Conservation (phyloP, 208 protist genomes). For the Acanthamoeba sp. region DNA sequence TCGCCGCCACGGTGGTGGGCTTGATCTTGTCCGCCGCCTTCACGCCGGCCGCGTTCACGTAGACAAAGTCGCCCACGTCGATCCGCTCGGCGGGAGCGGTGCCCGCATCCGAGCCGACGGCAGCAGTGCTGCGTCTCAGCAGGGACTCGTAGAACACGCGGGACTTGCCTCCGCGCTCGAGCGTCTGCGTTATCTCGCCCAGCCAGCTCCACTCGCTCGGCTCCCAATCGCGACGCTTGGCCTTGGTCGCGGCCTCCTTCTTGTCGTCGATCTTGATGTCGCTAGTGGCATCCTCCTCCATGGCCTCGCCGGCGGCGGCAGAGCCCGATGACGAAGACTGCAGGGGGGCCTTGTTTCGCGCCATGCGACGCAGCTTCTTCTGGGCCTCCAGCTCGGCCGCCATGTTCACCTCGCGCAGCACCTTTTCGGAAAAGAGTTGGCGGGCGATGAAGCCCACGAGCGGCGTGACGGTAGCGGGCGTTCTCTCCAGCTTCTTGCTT, state of each 20-base stretch:
- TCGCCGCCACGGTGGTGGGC: neutral
- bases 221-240: neutral
- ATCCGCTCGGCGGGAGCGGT: neutral
- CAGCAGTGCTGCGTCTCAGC: neutral
- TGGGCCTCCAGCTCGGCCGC: constrained; percentile 4
- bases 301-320: neutral
- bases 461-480: constrained; percentile 51
- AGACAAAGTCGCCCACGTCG: constrained; percentile 27
- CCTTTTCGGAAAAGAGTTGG: constrained; percentile 41
- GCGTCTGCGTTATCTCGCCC: neutral
- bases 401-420: constrained; percentile 34
- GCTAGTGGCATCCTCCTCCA: neutral
- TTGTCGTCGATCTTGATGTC: neutral
- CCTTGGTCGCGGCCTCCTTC: neutral
- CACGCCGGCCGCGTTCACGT: neutral
- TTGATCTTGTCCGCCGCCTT: neutral
- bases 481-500: constrained; percentile 57
- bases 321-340: neutral
- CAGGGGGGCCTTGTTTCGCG: neutral
- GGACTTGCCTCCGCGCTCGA: neutral
- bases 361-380: constrained; percentile 15
- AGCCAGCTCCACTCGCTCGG: neutral
- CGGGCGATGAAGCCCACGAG: neutral
- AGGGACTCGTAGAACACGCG: constrained; percentile 17
- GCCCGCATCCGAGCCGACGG: neutral